Conservation (phyloP, 164 flowering plant species). For the Sextonia rubra region DNA sequence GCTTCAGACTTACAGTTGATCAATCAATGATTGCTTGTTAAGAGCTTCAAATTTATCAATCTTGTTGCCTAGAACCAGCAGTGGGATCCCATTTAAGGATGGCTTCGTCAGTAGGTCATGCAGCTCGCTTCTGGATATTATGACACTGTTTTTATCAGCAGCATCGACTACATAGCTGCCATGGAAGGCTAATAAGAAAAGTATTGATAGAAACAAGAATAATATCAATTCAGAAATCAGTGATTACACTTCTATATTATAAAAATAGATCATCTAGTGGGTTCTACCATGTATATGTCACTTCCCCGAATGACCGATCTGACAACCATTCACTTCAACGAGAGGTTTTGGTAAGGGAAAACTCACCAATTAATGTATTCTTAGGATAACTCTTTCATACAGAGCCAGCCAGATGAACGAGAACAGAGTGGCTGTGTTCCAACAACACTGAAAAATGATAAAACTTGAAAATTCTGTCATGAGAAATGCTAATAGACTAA, state of each 20-base stretch:
- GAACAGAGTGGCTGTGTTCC: too few relatives aligned
- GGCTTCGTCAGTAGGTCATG: constrained; percentile 74
- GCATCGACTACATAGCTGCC: constrained; percentile 90
- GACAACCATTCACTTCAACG: neutral
- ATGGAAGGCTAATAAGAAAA: neutral
- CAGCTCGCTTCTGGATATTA: constrained; percentile 71
- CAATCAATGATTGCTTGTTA: constrained; percentile 72
- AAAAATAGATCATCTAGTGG: neutral
- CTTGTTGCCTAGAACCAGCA: constrained; percentile 84
- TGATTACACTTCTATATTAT: neutral
- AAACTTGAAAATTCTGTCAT: too few relatives aligned
- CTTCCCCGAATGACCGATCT: neutral
- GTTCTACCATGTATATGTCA: neutral
- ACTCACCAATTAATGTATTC: neutral
- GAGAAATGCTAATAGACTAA: too few relatives aligned
- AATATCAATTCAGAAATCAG: neutral
- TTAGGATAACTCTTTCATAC: too few relatives aligned
- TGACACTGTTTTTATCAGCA: constrained; percentile 84
- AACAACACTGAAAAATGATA: too few relatives aligned
- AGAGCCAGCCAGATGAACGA: too few relatives aligned
- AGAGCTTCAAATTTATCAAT: constrained; percentile 92
- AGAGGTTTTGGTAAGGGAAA: neutral
- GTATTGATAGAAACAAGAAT: neutral
- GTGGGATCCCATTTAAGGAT: constrained; percentile 67
- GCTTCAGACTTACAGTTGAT: constrained; percentile 63